Base-by-base conservation (phyloP, 495 filamentous ascomycete genomes). In the Immersiella caudata region DNA sequence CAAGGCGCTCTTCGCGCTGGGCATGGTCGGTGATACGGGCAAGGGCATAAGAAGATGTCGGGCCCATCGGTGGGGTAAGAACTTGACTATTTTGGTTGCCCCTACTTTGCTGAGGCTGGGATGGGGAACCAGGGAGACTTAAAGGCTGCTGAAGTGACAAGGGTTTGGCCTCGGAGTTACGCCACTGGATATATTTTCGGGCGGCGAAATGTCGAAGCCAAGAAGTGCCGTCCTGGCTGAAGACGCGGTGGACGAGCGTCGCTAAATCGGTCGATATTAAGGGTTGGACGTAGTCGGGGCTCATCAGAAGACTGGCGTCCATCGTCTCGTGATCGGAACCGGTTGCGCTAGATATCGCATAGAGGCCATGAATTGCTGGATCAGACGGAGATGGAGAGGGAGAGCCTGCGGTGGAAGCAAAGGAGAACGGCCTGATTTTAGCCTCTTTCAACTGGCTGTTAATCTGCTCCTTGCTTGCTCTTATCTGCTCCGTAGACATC, bases 301-400 rank as follows among this genome's bases (percentile, higher is more conserved):
- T 93, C 95, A 99, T 99, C 16, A 99, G 83, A 0, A 95, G 86
- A 72, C 92, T 96, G 27, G 95, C 95, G 73, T 99, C 95, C 93
- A 99, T 97, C 55, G 84, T 90, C 24, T 97, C 93, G 60, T 89
- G 80, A 75, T 99, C 93, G 59, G 86, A 86, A 12, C 86, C 87
- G 46, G 88, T 84, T 14, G 86, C 87, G 21, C 92, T 96, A 24
- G 96, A 98, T 50, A 97, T 85, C 8, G 93, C 89, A 75, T 91
- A 97, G 8, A 93, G 88, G 70, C 79, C 69, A 68, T 73, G 71
- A 25, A 71, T 78, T 51, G 68, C 70, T n/a, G 69, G 66, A 18
- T 77, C 69, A 0, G 57, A 70, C 12, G 62, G 12, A 4, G 70
- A 70, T n/a, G 62, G 12, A 4, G 70, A 62, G 21, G 76, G 72